Base-by-base conservation (phyloP, 805 yeast species). In the Pichia exigua region DNA sequence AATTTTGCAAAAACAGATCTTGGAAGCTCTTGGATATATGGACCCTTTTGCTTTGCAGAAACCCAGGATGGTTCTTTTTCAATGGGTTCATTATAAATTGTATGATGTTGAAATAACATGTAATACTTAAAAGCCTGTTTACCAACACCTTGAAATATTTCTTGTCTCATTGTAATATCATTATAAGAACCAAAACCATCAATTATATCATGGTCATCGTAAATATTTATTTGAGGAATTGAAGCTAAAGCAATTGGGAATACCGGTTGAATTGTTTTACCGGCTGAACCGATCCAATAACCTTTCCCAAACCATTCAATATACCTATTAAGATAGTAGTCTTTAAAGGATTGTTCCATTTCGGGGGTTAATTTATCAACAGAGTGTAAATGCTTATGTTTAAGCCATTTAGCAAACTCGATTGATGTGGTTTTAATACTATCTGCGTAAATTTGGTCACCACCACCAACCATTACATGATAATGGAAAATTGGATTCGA, bases 381-480 rank as follows among this genome's bases (percentile, higher is more conserved):
- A 10, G 75, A 76, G 38, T 70, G 60, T 38, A 81, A 68, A 53
- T 74, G 78, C 51, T 72, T 74, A 54, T 79, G 81, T 28, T 72
- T 62, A 28, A 80, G 65, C 96, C 97, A 90, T 30, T 78, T 65
- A 54, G 74, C 65, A 58, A 86, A 78, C 30, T 72, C 68, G 46
- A 74, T 62, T 17, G 84, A 79, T 21, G 78, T 73, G 21, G 75
- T 57, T 65, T 85, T 86, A 58, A 92, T 81, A 1, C 88, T 75
- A 68, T 92, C 99, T 48, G 91, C 82, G 65, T 92, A 92, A 47
- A 92, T 77, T 69, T 92, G 99, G 68, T 92, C 99, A 32, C 99
- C 99, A 48, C 98, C 98, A 28, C 98, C 98, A 28, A 94, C 72
- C 95, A 92, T 91, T 5, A 89, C 97, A 65, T 92, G 97, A 68